Base-by-base conservation (phyloP, 306 rosid genomes). In the Vicia villosa region DNA sequence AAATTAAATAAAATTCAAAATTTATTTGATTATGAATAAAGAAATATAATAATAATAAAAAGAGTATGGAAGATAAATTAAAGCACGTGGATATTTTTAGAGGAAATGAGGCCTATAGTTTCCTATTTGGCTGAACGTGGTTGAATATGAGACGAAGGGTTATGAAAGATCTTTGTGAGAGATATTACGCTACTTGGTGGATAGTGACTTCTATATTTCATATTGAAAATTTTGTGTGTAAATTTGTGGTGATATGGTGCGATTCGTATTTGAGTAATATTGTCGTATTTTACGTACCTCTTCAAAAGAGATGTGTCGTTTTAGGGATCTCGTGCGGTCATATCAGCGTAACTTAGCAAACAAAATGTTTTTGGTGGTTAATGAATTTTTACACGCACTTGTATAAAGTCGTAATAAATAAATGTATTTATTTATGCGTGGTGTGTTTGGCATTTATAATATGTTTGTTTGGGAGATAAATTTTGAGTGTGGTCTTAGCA, bases 71-170 rank as follows among this genome's bases (percentile, higher is more conserved):
- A 10, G 49, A 58, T 14, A 74, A 71, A 74, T 66, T 84, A 57
- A 79, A 62, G 87, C 95, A 88, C 92, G 97, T 91, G 97, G 85
- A 83, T 80, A 77, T 83, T 79, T 40, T 75, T 49, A 17, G 14
- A 6, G 41, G 22, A 15, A 40, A 54, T 15, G 70, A 34, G 85
- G 0, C 78, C 38, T 52, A 77, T 56, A 72, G 22, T 66, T 81
- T 67, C 79, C 78, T 37, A 57, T 30, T 70, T 55, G 78, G 62
- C 30, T 10, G 16, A 72, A 81, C 86, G 89, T 83, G 89, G 80
- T 66, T 52, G 75, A 72, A 74, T 34, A 50, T 67, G 38, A 70
- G 57, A 32, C 37, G 7, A 66, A 50, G 70, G 49, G 72, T 77
- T 85, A 32, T 17, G 10, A 72, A 64, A 64, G 50, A 78, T 78